Evolutionary conservation across 2,329 filamentous ascomycete species (phyloP).

Genomic region (Penicillium freii): DNA sequence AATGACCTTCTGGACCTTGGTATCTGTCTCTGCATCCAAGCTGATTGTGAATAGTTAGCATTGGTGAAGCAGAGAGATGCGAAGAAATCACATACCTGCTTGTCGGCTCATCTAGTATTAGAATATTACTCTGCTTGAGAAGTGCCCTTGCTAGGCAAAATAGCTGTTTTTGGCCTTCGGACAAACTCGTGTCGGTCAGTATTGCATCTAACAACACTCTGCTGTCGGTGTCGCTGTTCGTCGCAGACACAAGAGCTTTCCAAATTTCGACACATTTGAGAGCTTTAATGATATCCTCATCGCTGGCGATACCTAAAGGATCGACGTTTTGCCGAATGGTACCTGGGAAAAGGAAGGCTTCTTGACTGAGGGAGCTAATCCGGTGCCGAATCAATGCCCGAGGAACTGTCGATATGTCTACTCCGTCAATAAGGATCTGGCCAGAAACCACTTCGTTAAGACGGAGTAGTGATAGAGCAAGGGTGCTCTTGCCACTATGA

Average conservation of each 20-base stretch:
- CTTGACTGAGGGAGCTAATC: conserved; percentile 29
- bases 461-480: conserved; percentile 26
- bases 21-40: conserved; percentile 17
- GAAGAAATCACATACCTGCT: conserved; percentile 19
- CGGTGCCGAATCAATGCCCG: conserved; percentile 19
- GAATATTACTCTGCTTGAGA: conserved; percentile 17
- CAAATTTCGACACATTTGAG: conserved; percentile 27
- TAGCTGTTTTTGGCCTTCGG: conserved; percentile 71
- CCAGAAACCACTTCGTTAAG: conserved; percentile 28
- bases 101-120: conserved; percentile 27
- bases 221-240: conserved; percentile 7
- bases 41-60: neutral
- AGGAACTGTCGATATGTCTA: conserved; percentile 22
- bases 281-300: conserved; percentile 25
- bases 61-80: neutral
- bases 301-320: conserved; percentile 20
- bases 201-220: conserved; percentile 18
- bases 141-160: conserved; percentile 71
- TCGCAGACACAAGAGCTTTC: conserved; percentile 15
- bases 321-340: conserved; percentile 29
- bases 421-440: conserved; percentile 25
- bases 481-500: conserved; percentile 23
- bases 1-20: conserved; percentile 16
- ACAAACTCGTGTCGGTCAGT: conserved; percentile 52
- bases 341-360: conserved; percentile 26